Base-by-base conservation (phyloP, 1,139 yeast genomes). In the Saccharomyces uvarum region DNA sequence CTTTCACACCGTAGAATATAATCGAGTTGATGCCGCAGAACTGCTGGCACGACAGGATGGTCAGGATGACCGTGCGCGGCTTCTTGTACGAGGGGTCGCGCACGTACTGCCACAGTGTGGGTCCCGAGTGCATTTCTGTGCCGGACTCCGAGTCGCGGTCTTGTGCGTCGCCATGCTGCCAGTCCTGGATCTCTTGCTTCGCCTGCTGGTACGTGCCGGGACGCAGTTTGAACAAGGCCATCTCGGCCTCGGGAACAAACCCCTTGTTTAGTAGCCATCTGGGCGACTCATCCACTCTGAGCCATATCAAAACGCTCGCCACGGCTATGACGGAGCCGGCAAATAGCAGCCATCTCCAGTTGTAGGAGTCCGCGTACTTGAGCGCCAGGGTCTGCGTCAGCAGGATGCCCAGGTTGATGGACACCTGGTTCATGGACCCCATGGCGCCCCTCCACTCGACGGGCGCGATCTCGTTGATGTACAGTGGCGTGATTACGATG, bases 1-100 rank as follows among this genome's bases (percentile, higher is more conserved):
- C 87, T 6, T 88, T 81, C 3, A 90, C 97, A 3, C 99, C 98
- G 68, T 91, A 93, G 68, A 91, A 89, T 27, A 91, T 82, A 58
- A 93, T 89, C 1, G 96, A 83, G 70, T 93, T 93, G 67, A 93
- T 88, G 28, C 99, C 99, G 63, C 91, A 84, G 59, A 91, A 81
- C 68, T 93, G 99, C 71, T 93, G 98, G 29, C 91, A 84, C n/a
- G 84, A 74, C 77, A 91, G 80, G 31, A 89, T 78, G 2, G 88
- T 83, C 0, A 90, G 81, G 3, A 91, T 86, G 0, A 84, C 88
- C 38, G 79, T 65, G 51, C 83, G 75, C 6, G 95, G 84, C 51
- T 79, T 80, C 49, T 74, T 71, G 69, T 77, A 88, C 50, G 73
- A 77, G 0, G 80, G 72, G 14, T 77, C 73, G 1, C 75, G 73